Base-by-base conservation (phyloP, 106 monocot species). In the Dioscorea alata region DNA sequence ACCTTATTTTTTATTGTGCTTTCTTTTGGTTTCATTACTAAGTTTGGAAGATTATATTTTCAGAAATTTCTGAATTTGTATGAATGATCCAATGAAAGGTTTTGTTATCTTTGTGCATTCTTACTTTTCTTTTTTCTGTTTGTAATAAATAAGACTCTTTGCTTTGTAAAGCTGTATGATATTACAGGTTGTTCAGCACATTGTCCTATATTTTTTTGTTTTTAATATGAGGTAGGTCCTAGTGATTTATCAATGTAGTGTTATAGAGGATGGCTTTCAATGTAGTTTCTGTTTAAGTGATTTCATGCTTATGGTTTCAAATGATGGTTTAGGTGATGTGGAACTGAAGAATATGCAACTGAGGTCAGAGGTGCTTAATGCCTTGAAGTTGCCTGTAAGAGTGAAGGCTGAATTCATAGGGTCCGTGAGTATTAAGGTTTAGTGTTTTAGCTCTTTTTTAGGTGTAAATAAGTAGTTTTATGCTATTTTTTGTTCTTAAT, bases 371-470 rank as follows among this genome's bases (percentile, higher is more conserved):
- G 99, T 93, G 28, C 93, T 99, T 28, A 93, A 93, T 85, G 80
- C 85, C 21, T 75, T 99, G 75, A 93, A 99, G 64, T 81, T 99
- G 63, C 99, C 99, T 24, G 81, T 99, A n/a, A 99, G 81, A 83
- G 99, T 99, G 33, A 99, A 99, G 74, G 99, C 99, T 17, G 99
- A 93, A 58, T 99, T 99, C 82, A 90, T 99, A 69, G 93, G 99
- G 59, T 99, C 93, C 25, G 90, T 99, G 48, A 90, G 63, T 71
- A 76, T 99, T 67, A 87, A 99, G 90, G 99, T 93, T 74, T 15
- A 63, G 23, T 12, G 2, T 57, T 65, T 68, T 22, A 22, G 33
- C 65, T 51, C 78, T 61, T 18, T 48, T n/a, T 31, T 70, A 24
- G 20, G 15, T 28, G 23, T 58, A 20, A 35, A 66, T 6, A 16